Conservation (phyloP, 1,139 yeast species). For the Hanseniaspora uvarum region DNA sequence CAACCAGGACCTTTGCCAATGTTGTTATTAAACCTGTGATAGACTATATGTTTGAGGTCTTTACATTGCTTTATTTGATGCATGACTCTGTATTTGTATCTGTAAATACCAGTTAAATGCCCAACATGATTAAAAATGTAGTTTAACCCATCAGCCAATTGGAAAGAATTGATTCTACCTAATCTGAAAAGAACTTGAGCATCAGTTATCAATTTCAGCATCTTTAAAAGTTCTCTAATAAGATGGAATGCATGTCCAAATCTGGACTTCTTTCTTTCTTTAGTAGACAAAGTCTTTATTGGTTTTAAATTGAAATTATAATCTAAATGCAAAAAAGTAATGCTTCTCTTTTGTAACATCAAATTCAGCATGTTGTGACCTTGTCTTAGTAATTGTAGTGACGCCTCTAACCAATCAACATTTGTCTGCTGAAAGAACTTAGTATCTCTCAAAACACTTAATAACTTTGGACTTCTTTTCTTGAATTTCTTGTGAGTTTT, state of each 20-base stretch:
- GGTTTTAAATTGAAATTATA: constrained; percentile 94
- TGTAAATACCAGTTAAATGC: constrained; percentile 87
- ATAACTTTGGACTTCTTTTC: constrained; percentile 46
- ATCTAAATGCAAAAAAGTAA: constrained; percentile 86
- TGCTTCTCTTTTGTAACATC: constrained; percentile 79
- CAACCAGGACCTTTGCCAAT: constrained; percentile 98
- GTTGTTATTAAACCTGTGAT: constrained; percentile 62
- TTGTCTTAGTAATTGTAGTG: constrained; percentile 82
- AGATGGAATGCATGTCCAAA: constrained; percentile 95
- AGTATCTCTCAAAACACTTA: constrained; percentile 61
- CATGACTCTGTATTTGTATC: constrained; percentile 96
- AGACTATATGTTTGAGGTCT: constrained; percentile 85
- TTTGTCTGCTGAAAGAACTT: constrained; percentile 85
- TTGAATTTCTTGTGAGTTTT: constrained; percentile 19
- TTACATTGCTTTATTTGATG: constrained; percentile 95
- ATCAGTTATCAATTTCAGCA: constrained; percentile 77
- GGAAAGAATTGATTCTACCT: constrained; percentile 87
- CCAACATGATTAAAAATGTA: constrained; percentile 89
- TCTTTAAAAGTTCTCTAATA: constrained; percentile 75
- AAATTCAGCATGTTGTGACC: constrained; percentile 90
- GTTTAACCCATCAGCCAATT: constrained; percentile 86
- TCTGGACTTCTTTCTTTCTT: constrained; percentile 88
- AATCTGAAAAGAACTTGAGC: constrained; percentile 84
- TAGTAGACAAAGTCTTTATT: constrained; percentile 89
- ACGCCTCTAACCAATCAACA: constrained; percentile 98